phyloP scores from a whole-genome alignment of 371 early-diverging fungal species.

The Chytridium lagenaria region DNA sequence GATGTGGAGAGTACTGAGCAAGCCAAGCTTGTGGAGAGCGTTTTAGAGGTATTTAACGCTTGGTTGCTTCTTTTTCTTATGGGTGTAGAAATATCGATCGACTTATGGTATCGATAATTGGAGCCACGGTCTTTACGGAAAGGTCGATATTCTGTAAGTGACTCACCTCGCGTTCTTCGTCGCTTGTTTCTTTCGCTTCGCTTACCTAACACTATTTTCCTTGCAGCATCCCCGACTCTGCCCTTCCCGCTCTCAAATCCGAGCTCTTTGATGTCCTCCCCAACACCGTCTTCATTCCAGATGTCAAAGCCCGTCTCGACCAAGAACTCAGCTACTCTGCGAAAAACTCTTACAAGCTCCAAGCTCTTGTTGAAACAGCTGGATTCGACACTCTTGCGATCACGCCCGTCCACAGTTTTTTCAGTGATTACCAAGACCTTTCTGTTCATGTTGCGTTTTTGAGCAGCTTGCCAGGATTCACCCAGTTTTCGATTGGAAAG shows the following conservation, averaged over 20 bases:
- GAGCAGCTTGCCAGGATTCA: conserved; percentile 20
- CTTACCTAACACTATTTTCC: background rate
- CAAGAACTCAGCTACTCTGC: conserved; percentile 21
- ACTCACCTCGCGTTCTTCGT: no score
- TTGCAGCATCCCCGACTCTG: conserved; percentile 13
- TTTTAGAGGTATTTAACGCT: conserved; percentile 9
- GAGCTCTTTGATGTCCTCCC: conserved; percentile 11
- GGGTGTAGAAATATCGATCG: background rate
- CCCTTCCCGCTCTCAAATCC: conserved; percentile 5
- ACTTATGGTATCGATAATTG: conserved; percentile 1
- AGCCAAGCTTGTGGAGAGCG: background rate
- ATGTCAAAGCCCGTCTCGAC: conserved; percentile 29
- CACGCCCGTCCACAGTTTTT: conserved; percentile 13
- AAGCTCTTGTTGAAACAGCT: background rate
- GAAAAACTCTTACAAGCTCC: conserved; percentile 4
- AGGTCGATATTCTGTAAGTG: conserved; percentile 6
- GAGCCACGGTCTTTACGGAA: background rate
- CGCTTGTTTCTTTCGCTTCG: no score
- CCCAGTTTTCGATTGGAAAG: conserved; percentile 24
- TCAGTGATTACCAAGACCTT: conserved; percentile 28
- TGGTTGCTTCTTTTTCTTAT: background rate
- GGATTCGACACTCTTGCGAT: background rate
- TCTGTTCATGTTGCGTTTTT: conserved; percentile 14
- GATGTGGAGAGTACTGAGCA: conserved; percentile 4
- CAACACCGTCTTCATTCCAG: conserved; percentile 19